Base-by-base conservation (phyloP, 805 yeast species). In the Candida maesae region DNA sequence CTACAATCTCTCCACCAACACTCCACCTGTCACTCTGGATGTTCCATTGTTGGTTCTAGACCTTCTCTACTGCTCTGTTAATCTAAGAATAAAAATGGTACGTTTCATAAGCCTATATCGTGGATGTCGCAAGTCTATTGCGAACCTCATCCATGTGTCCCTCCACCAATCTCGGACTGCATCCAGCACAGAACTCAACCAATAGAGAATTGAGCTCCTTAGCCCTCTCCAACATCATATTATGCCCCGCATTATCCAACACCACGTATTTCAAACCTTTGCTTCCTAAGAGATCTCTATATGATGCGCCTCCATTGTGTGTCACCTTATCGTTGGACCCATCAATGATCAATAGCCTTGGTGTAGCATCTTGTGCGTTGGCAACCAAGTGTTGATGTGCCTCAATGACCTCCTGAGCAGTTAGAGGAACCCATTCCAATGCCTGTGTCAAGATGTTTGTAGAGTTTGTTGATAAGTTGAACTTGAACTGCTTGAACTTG, bases 401-500 rank as follows among this genome's bases (percentile, higher is more conserved):
- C 12, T 38, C 44, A 7, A 52, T 30, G 11, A 50, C 36, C 12
- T 51, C 55, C 18, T 43, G 48, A 6, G 46, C 31, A 5, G 39
- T 29, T 4, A 53, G 15, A 8, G 52, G 53, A 2, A 25, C 28
- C 58, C 58, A 53, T 14, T 39, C 27, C 3, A 45, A 26, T 3
- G 49, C 41, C 39, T 56, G 58, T 10, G 49, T 51, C 12, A 56
- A 14, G 15, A 56, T 51, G 26, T 45, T 49, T 2, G 29, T 31
- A 1, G 58, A 50, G 16, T 50, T 45, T 8, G 58, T 52, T 3
- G 47, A 45, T 19, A 56, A 14, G 36, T 57, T 57, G 39, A 49
- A 55, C 40, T 48, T 55, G 41, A 55, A 54, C 37, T 57, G 61
- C 32, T 55, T 55, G 23, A 57, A 47, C 37, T 49, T 55, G 28